Percentiles rank a stretch among this genome's conserved stretches.
phyloP scores from a whole-genome alignment of 768 basidiomycete genomes.

The Boletus rufocinnamomeus region DNA sequence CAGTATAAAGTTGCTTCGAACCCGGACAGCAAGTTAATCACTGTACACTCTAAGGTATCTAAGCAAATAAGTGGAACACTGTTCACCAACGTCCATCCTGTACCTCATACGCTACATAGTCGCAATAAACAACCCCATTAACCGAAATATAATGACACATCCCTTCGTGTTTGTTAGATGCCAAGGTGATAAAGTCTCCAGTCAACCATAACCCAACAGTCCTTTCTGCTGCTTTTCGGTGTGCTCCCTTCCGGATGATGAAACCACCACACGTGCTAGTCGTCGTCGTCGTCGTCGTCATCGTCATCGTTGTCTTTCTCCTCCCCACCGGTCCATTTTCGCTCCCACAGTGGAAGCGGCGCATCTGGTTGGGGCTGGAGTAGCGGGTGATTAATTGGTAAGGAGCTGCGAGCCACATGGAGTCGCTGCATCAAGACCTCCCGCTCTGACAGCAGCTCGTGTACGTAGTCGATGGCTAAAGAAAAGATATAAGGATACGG shows the following conservation, averaged over 20 bases:
- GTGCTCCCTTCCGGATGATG: background rate
- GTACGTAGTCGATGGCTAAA: slow-evolving; percentile 85
- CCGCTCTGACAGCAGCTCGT: slow-evolving; percentile 62
- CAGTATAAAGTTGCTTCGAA: background rate
- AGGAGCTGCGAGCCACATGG: slow-evolving; percentile 53
- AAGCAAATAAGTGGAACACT: slow-evolving; percentile 12
- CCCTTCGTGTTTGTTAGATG: slow-evolving; percentile 8
- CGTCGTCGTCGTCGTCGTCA: slow-evolving; percentile 48
- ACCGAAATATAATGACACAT: slow-evolving; percentile 30
- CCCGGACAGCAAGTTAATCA: background rate
- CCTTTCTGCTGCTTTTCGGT: background rate
- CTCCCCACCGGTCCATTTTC: slow-evolving; percentile 80
- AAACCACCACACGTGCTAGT: slow-evolving; percentile 21
- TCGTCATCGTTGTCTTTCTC: slow-evolving; percentile 50
- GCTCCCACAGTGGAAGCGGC: slow-evolving; percentile 66
- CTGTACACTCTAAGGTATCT: slow-evolving; percentile 23
- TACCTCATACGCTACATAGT: slow-evolving; percentile 9
- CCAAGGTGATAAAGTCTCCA: background rate
- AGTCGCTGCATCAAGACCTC: slow-evolving; percentile 58
- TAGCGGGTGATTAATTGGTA: slow-evolving; percentile 64
- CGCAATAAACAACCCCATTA: slow-evolving; percentile 23
- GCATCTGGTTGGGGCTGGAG: slow-evolving; percentile 35
- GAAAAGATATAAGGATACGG: slow-evolving; percentile 4
- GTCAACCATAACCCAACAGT: background rate
- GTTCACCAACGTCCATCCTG: slow-evolving; percentile 1